Percentiles rank a stretch among this genome's conserved stretches.
Evolutionary conservation across 768 basidiomycete genomes (phyloP).

Genomic region (Lactifluus subvellereus): DNA sequence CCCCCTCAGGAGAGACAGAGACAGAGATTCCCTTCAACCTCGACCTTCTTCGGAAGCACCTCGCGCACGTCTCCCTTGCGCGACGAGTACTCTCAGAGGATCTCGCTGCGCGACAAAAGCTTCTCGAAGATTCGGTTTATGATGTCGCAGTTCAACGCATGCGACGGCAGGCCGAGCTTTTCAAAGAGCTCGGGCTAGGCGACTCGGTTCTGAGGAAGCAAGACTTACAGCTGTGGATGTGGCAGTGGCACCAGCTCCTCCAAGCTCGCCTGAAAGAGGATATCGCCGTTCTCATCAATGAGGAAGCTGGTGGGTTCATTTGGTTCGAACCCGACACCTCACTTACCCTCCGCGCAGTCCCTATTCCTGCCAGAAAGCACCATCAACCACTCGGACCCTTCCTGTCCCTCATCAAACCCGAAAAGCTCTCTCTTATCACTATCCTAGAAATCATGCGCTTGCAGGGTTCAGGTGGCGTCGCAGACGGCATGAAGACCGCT

Average conservation of each 20-base stretch:
- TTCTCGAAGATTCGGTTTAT: slow-evolving; percentile 81
- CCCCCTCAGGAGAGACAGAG: slow-evolving; percentile 21
- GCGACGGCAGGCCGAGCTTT: slow-evolving; percentile 52
- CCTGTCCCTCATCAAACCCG: slow-evolving; percentile 64
- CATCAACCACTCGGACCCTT: slow-evolving; percentile 52
- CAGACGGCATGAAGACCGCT: slow-evolving; percentile 84
- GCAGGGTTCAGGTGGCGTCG: slow-evolving; percentile 68
- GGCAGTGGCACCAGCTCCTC: slow-evolving; percentile 74
- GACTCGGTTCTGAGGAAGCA: slow-evolving; percentile 40
- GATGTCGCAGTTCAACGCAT: slow-evolving; percentile 73
- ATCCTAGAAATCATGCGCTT: slow-evolving; percentile 86
- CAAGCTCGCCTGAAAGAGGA: slow-evolving; percentile 44
- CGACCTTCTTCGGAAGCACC: slow-evolving; percentile 60
- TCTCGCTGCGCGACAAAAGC: slow-evolving; percentile 65
- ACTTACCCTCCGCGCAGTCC: background rate
- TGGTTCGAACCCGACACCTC: background rate
- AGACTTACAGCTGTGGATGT: slow-evolving; percentile 75
- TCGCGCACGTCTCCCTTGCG: slow-evolving; percentile 56
- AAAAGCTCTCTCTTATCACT: slow-evolving; percentile 80
- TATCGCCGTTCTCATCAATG: slow-evolving; percentile 39
- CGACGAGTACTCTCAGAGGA: slow-evolving; percentile 62
- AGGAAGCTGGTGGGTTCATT: slow-evolving; percentile 30
- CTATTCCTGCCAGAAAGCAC: background rate
- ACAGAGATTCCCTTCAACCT: slow-evolving; percentile 66
- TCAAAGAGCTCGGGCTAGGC: slow-evolving; percentile 53